These are phyloP conservation scores for Ogataea paradorogensis DNA, from an alignment of 805 yeast species.

Conservation along the genomic window DNA sequence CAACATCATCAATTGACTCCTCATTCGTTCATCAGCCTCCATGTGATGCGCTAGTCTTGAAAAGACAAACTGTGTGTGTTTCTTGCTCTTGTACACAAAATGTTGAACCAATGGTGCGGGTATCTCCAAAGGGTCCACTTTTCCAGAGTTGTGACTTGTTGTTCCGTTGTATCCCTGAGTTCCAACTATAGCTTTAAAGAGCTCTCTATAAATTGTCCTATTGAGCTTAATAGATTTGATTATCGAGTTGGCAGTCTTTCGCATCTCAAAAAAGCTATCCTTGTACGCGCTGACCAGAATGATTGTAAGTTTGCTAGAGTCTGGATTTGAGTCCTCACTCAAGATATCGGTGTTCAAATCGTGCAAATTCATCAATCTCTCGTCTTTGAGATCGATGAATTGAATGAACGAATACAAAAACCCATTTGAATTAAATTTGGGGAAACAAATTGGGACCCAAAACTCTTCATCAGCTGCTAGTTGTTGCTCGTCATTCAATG, in stretches of 20 bases:
- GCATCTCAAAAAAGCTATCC: slow-evolving; percentile 74
- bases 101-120: slow-evolving; percentile 65
- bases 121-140: slow-evolving; percentile 47
- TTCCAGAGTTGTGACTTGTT: slow-evolving; percentile 32
- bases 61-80: slow-evolving; percentile 58
- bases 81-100: slow-evolving; percentile 74
- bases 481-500: slow-evolving; percentile 25
- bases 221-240: slow-evolving; percentile 40
- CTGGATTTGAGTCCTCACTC: slow-evolving; percentile 15
- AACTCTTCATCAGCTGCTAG: slow-evolving; percentile 57
- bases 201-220: slow-evolving; percentile 32
- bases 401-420: slow-evolving; percentile 80
- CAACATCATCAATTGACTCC: slow-evolving; percentile 27
- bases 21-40: slow-evolving; percentile 18
- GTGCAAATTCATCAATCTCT: slow-evolving; percentile 29
- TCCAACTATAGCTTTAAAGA: slow-evolving; percentile 29
- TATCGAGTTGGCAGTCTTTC: slow-evolving; percentile 54
- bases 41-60: slow-evolving; percentile 23
- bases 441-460: slow-evolving; percentile 93
- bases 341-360: slow-evolving; percentile 25
- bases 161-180: slow-evolving; percentile 29
- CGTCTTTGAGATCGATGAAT: slow-evolving; percentile 43
- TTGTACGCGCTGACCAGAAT: slow-evolving; percentile 65
- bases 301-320: slow-evolving; percentile 36
- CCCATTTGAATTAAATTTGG: slow-evolving; percentile 85